phyloP scores from a whole-genome alignment of 1,284 basidiomycete genomes.

The Cryptococcus sp. region DNA sequence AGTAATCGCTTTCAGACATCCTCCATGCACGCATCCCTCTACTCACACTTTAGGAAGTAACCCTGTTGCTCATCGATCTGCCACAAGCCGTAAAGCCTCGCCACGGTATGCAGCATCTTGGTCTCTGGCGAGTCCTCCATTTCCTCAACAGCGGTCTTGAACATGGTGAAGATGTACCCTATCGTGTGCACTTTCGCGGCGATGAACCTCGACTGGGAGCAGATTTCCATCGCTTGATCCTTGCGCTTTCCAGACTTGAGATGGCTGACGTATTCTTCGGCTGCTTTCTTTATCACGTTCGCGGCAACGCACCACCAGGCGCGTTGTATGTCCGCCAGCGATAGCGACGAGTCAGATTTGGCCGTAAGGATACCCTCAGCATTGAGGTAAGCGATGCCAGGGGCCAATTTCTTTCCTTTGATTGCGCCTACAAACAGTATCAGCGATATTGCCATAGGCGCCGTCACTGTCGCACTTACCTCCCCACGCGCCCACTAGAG shows the following conservation, averaged over 20 bases:
- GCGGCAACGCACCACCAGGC: slow-evolving; percentile 59
- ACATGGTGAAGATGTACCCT: slow-evolving; percentile 51
- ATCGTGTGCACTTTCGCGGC: slow-evolving; percentile 57
- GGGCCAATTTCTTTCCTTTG: slow-evolving; percentile 56
- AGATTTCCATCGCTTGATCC: slow-evolving; percentile 59
- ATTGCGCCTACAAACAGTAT: slow-evolving; percentile 41
- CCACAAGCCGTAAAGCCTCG: slow-evolving; percentile 58
- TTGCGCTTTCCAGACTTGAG: slow-evolving; percentile 56
- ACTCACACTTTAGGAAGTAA: slow-evolving; percentile 58
- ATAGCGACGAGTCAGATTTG: slow-evolving; percentile 55
- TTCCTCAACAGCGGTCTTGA: slow-evolving; percentile 50
- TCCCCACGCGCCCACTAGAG: slow-evolving; percentile 57
- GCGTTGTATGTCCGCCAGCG: slow-evolving; percentile 55
- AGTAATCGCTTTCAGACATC: not conserved
- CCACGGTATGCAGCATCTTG: slow-evolving; percentile 48
- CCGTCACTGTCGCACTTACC: slow-evolving; percentile 27
- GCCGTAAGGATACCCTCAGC: slow-evolving; percentile 49
- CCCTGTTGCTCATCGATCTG: slow-evolving; percentile 61
- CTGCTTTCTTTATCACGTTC: slow-evolving; percentile 59
- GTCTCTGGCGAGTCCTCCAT: slow-evolving; percentile 44
- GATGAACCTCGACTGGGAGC: slow-evolving; percentile 59
- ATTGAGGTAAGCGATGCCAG: slow-evolving; percentile 58
- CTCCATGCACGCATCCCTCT: not conserved
- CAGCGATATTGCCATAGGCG: not conserved
- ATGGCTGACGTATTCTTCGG: slow-evolving; percentile 53